phyloP scores from a whole-genome alignment of 176 grass and related monocot genomes.

The Chloris gayana region DNA sequence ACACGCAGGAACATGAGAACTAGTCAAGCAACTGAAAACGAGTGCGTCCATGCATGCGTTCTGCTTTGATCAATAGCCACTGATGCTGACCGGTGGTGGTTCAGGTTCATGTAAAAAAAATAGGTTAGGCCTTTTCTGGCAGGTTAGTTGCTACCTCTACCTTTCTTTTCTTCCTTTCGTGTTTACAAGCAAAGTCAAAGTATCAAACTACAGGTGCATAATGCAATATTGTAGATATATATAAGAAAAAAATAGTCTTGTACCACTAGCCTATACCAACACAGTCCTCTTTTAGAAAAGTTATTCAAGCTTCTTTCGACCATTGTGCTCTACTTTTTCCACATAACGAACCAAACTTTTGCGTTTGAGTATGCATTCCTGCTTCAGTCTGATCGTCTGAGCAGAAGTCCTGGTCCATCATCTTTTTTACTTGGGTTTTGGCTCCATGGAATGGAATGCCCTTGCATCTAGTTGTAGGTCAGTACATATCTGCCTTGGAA shows the following conservation, averaged over 20 bases:
- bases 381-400: background rate
- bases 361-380: background rate
- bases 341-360: conserved; percentile 34
- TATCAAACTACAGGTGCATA: conserved; percentile 31
- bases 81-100: conserved; percentile 35
- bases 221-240: background rate
- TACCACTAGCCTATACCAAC: background rate
- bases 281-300: conserved; percentile 3
- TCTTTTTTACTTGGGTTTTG: conserved; percentile 4
- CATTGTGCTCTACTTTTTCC: conserved; percentile 28
- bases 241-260: background rate
- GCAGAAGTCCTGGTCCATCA: background rate
- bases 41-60: background rate
- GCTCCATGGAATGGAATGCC: background rate
- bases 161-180: conserved; percentile 11
- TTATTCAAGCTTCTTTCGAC: conserved; percentile 4
- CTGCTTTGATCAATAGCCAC: background rate
- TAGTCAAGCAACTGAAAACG: conserved; percentile 5
- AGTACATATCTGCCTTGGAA: background rate
- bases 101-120: background rate
- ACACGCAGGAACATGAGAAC: background rate
- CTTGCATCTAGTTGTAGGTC: background rate
- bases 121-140: conserved; percentile 57
- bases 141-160: background rate
- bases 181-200: conserved; percentile 48